Percentiles rank a stretch among this genome's conserved stretches.
Conservation (phyloP, 371 early-diverging fungal species). For the Entomophthora muscae region DNA sequence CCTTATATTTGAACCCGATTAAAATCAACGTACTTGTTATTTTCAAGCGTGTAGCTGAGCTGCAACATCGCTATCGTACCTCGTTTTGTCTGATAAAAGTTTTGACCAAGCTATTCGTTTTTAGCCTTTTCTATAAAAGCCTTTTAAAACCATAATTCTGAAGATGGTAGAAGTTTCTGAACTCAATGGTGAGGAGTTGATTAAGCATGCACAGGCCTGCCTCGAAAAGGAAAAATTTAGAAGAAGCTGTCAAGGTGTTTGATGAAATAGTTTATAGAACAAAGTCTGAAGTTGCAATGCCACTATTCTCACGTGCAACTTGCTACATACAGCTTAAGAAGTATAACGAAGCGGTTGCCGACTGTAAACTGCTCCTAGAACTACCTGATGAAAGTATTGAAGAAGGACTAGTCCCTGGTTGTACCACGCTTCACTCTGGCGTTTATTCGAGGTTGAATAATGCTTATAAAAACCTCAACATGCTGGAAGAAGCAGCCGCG, state of each 20-base stretch:
- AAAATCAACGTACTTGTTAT: too few relatives aligned
- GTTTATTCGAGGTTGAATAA: slow-evolving; percentile 5
- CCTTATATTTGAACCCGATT: too few relatives aligned
- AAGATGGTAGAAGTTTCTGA: neutral
- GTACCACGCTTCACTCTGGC: slow-evolving; percentile 4
- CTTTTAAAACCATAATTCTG: neutral
- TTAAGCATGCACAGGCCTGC: neutral
- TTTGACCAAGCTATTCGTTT: too few relatives aligned
- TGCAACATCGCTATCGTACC: too few relatives aligned
- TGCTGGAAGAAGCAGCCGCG: neutral
- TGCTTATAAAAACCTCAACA: neutral
- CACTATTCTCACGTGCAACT: slow-evolving; percentile 2
- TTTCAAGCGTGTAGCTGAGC: too few relatives aligned
- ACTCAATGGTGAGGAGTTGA: neutral
- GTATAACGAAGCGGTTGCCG: neutral
- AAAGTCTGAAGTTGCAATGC: neutral
- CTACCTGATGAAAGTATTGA: neutral
- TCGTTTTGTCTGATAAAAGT: too few relatives aligned
- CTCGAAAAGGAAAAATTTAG: neutral
- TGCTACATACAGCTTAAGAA: slow-evolving; percentile 2
- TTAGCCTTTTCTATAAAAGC: too few relatives aligned
- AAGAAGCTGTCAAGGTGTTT: neutral
- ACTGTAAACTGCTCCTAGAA: neutral
- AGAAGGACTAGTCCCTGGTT: slow-evolving; percentile 4
- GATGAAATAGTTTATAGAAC: slow-evolving; percentile 3